Percentiles rank a stretch among this genome's conserved stretches.
Evolutionary conservation across 805 yeast genomes (phyloP).

Genomic region (Hanseniaspora meyeri): DNA sequence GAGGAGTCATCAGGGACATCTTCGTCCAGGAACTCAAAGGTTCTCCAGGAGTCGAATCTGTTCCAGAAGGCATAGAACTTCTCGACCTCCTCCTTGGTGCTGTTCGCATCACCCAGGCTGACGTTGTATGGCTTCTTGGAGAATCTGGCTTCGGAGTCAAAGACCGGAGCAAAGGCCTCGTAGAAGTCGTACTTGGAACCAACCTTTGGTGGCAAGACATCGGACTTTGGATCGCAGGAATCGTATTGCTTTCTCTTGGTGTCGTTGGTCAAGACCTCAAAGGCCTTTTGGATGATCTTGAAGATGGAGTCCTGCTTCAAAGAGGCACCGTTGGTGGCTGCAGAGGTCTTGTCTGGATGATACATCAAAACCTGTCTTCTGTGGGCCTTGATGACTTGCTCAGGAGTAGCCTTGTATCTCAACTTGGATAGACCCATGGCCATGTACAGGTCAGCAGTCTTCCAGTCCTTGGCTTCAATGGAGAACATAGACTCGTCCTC

Average conservation of each 20-base stretch:
- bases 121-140: constrained; percentile 88
- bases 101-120: constrained; percentile 50
- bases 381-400: constrained; percentile 91
- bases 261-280: constrained; percentile 78
- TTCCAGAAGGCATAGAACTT: constrained; percentile 84
- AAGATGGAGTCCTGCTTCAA: constrained; percentile 91
- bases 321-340: constrained; percentile 48
- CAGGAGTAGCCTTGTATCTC: constrained; percentile 83
- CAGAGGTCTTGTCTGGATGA: constrained; percentile 97
- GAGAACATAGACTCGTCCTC: constrained; percentile 69
- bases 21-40: constrained; percentile 95
- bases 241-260: constrained; percentile 84
- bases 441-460: constrained; percentile 87
- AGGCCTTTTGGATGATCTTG: constrained; percentile 95
- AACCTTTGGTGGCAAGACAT: constrained; percentile 63
- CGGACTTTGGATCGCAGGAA: constrained; percentile 84
- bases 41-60: constrained; percentile 94
- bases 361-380: constrained; percentile 91
- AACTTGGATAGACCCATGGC: constrained; percentile 87
- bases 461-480: constrained; percentile 98
- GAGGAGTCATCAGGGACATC: constrained; percentile 98
- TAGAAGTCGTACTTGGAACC: constrained; percentile 67
- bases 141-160: constrained; percentile 81
- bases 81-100: constrained; percentile 72
- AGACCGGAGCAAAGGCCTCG: constrained; percentile 86